Conservation (phyloP, 192 early-diverging fungal genomes). For the Podila horticola region DNA sequence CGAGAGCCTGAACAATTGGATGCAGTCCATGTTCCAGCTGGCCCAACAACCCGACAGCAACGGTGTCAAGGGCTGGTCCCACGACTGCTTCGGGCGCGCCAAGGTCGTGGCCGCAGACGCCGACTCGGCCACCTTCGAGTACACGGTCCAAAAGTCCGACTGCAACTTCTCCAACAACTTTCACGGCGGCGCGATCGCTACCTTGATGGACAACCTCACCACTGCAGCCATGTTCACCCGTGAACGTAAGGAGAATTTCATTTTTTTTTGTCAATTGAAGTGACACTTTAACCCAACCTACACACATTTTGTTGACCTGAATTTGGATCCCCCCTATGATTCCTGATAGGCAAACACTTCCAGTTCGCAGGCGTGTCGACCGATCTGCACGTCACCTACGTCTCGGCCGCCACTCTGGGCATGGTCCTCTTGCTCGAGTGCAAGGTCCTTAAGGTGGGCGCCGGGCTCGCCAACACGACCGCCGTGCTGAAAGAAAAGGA, state of each 20-base stretch:
- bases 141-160: constrained; percentile 37
- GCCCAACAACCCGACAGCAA: constrained; percentile 15
- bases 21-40: constrained; percentile 20
- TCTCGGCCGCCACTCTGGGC: constrained; percentile 34
- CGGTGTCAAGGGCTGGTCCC: constrained; percentile 11
- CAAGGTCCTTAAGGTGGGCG: constrained; percentile 41
- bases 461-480: constrained; percentile 37
- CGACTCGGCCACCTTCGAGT: constrained; percentile 40
- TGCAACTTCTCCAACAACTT: constrained; percentile 52
- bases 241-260: constrained; percentile 15
- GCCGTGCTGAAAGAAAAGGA: constrained; percentile 39
- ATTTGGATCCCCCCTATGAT: too few species aligned
- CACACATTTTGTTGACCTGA: too few species aligned
- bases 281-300: neutral
- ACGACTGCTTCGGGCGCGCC: constrained; percentile 16
- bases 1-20: constrained; percentile 24
- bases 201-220: constrained; percentile 49
- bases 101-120: constrained; percentile 42
- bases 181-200: constrained; percentile 55
- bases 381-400: constrained; percentile 53
- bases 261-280: neutral
- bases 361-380: constrained; percentile 49
- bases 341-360: constrained; percentile 31
- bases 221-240: constrained; percentile 43
- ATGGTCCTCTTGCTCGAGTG: constrained; percentile 41